These are phyloP conservation scores for Cladosporium austrohemisphaericum DNA, from an alignment of 2,329 filamentous ascomycete genomes.

Conservation along the genomic window DNA sequence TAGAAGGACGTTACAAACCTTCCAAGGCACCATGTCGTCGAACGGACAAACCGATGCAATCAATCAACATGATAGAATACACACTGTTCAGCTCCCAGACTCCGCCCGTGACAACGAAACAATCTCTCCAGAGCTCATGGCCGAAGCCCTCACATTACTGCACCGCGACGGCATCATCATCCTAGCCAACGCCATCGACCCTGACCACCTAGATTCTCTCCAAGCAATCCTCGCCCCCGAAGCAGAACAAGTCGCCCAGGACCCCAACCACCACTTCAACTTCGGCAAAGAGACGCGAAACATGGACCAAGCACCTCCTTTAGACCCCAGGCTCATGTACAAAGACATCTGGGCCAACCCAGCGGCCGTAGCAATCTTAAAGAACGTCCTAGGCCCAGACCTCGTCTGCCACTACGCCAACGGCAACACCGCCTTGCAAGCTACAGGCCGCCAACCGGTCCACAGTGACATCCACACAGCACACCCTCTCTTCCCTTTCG, in stretches of 20 bases:
- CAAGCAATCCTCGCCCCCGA: slow-evolving; percentile 29
- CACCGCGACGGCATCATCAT: slow-evolving; percentile 19
- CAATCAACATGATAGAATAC: too few species aligned
- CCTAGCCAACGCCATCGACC: background rate
- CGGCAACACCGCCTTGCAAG: slow-evolving; percentile 54
- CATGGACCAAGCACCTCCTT: slow-evolving; percentile 41
- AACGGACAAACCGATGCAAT: too few species aligned
- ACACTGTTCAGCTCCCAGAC: slow-evolving; percentile 8
- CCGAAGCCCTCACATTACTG: slow-evolving; percentile 21
- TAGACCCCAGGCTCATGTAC: slow-evolving; percentile 41
- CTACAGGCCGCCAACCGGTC: slow-evolving; percentile 48
- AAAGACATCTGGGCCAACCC: slow-evolving; percentile 42
- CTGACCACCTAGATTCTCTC: slow-evolving; percentile 26
- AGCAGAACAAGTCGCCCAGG: slow-evolving; percentile 32
- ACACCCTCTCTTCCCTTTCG: slow-evolving; percentile 54
- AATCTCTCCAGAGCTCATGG: slow-evolving; percentile 18
- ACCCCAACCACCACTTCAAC: slow-evolving; percentile 30
- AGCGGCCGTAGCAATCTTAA: slow-evolving; percentile 20
- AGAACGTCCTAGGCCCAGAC: background rate
- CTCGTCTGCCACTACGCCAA: slow-evolving; percentile 52
- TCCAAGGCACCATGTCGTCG: too few species aligned
- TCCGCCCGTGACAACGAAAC: background rate
- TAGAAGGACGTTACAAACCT: too few species aligned
- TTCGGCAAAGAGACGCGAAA: slow-evolving; percentile 31
- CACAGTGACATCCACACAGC: slow-evolving; percentile 59